Evolutionary conservation across 1,139 yeast species (phyloP).

Genomic region (Tardiomyces digboiensis): DNA sequence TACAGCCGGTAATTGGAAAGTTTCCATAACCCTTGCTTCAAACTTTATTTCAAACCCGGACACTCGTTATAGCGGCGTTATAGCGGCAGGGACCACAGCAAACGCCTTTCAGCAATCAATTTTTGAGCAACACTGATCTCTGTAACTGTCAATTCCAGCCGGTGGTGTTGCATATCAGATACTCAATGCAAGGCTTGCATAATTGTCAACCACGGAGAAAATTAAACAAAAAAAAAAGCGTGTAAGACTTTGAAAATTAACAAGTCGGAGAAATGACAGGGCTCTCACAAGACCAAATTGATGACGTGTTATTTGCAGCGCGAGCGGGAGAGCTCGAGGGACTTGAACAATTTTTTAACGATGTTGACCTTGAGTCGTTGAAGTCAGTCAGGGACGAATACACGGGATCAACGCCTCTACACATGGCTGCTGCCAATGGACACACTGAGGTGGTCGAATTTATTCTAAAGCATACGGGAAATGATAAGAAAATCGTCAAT

Average conservation of each 20-base stretch:
- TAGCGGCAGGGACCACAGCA: too few species aligned
- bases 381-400: constrained; percentile 49
- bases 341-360: constrained; percentile 52
- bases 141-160: too few species aligned
- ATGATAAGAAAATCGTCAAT: constrained; percentile 40
- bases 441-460: constrained; percentile 61
- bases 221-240: background rate
- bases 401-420: constrained; percentile 68
- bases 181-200: too few species aligned
- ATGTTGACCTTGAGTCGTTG: constrained; percentile 20
- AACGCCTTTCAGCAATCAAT: too few species aligned
- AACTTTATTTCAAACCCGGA: too few species aligned
- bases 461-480: constrained; percentile 39
- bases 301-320: constrained; percentile 58
- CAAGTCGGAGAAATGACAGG: background rate
- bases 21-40: too few species aligned
- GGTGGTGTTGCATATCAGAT: too few species aligned
- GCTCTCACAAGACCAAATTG: background rate
- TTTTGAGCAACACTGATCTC: too few species aligned
- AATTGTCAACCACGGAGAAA: too few species aligned
- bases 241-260: background rate
- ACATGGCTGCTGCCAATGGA: constrained; percentile 95
- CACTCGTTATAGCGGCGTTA: too few species aligned
- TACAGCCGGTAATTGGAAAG: too few species aligned
- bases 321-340: constrained; percentile 80